Evolutionary conservation across 192 early-diverging fungal species (phyloP).

Genomic region (Entomortierella chlamydospora): DNA sequence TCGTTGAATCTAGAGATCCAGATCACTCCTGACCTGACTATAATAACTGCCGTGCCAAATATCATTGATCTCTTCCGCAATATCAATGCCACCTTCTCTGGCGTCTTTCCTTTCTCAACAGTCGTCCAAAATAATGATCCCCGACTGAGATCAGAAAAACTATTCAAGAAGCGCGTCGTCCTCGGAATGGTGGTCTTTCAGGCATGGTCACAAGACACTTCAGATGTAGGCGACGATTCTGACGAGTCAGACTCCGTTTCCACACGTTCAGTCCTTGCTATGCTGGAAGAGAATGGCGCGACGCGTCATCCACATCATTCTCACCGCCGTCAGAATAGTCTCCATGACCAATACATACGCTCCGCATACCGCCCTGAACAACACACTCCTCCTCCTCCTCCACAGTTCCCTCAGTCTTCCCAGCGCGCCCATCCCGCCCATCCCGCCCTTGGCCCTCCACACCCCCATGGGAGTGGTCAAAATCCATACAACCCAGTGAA

Average conservation of each 20-base stretch:
- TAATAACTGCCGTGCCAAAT: slow-evolving; percentile 28
- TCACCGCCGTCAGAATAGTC: background rate
- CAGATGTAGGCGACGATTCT: slow-evolving; percentile 35
- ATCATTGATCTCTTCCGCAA: slow-evolving; percentile 32
- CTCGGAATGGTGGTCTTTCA: slow-evolving; percentile 49
- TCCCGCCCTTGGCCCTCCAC: background rate
- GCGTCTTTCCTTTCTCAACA: slow-evolving; percentile 31
- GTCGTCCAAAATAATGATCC: slow-evolving; percentile 26
- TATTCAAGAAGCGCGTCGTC: slow-evolving; percentile 10
- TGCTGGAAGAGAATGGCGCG: slow-evolving; percentile 1
- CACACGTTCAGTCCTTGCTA: slow-evolving; percentile 5
- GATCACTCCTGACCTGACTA: slow-evolving; percentile 30
- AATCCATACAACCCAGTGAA: background rate
- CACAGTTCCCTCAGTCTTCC: background rate
- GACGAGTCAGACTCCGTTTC: slow-evolving; percentile 31
- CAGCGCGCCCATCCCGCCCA: background rate
- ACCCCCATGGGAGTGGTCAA: background rate
- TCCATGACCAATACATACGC: background rate
- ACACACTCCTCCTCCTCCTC: background rate
- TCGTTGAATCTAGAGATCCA: slow-evolving; percentile 37
- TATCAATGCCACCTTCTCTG: slow-evolving; percentile 44
- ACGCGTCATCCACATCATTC: background rate
- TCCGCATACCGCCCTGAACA: background rate
- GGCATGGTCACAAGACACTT: slow-evolving; percentile 45
- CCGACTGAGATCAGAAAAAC: background rate